These are phyloP conservation scores for Globisporangium barbulae DNA, from an alignment of 352 stramenopile genomes.

Conservation along the genomic window DNA sequence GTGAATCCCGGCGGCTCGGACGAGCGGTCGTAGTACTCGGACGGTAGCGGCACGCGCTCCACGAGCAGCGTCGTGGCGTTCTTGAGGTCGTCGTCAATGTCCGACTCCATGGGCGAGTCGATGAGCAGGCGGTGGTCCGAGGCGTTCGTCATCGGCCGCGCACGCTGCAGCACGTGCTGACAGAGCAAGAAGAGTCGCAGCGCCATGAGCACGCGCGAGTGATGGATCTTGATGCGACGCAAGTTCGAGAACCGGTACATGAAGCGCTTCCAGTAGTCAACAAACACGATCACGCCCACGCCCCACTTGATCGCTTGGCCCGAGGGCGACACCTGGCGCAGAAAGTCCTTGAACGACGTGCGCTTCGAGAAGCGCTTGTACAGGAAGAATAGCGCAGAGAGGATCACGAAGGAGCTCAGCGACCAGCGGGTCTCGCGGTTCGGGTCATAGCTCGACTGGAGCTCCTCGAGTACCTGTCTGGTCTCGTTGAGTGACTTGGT, in stretches of 20 bases:
- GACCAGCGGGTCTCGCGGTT: conserved; percentile 85
- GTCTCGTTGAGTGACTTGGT: conserved; percentile 84
- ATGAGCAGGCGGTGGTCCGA: conserved; percentile 80
- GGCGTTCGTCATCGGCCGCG: conserved; percentile 59
- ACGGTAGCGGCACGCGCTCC: conserved; percentile 72
- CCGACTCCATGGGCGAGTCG: conserved; percentile 77
- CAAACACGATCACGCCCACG: conserved; percentile 39
- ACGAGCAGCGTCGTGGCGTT: conserved; percentile 78
- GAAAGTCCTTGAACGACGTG: conserved; percentile 65
- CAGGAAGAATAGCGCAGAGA: conserved; percentile 50
- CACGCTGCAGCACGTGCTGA: conserved; percentile 79
- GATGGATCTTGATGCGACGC: conserved; percentile 82
- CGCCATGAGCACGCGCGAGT: conserved; percentile 81
- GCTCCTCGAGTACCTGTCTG: conserved; percentile 67
- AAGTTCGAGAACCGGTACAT: conserved; percentile 84
- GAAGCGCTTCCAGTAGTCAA: conserved; percentile 78
- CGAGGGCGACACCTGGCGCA: conserved; percentile 65
- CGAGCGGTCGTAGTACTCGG: conserved; percentile 83
- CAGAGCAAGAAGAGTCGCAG: conserved; percentile 78
- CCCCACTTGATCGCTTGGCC: conserved; percentile 59
- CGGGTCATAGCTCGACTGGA: conserved; percentile 83
- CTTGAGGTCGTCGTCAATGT: conserved; percentile 88
- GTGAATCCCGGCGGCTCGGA: conserved; percentile 78
- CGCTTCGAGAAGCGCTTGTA: conserved; percentile 74
- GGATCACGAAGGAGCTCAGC: conserved; percentile 57